A percentile compares a stretch with the other conserved stretches of the same genome.
phyloP scores from a whole-genome alignment of 768 basidiomycete genomes.

The Porphyrellus cyaneotinctus region DNA sequence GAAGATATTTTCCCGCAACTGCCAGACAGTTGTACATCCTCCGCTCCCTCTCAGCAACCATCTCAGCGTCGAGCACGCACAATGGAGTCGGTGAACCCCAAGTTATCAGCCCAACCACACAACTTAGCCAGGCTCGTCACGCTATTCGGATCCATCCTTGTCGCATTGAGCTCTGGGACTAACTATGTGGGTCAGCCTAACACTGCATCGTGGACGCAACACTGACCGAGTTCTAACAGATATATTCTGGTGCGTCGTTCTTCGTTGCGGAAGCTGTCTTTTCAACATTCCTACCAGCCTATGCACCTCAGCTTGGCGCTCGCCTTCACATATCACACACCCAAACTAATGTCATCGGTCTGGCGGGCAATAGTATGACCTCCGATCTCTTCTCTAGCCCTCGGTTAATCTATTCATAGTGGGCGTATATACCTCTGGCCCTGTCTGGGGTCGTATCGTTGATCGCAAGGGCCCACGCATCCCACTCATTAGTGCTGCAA shows the following conservation, averaged over 20 bases:
- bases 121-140: slow-evolving; percentile 40
- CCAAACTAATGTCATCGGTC: slow-evolving; percentile 73
- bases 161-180: slow-evolving; percentile 63
- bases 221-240: slow-evolving; percentile 10
- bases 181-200: slow-evolving; percentile 56
- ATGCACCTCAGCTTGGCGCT: slow-evolving; percentile 82
- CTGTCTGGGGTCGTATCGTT: slow-evolving; percentile 75
- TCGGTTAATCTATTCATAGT: slow-evolving; percentile 36
- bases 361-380: slow-evolving; percentile 69
- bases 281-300: slow-evolving; percentile 44
- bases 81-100: slow-evolving; percentile 8
- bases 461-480: slow-evolving; percentile 71
- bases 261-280: not conserved
- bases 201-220: not conserved
- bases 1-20: too few relatives aligned
- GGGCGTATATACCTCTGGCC: slow-evolving; percentile 74
- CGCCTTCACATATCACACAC: slow-evolving; percentile 75
- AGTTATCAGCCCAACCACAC: slow-evolving; percentile 22
- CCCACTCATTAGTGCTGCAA: slow-evolving; percentile 54
- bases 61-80: not conserved
- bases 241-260: slow-evolving; percentile 28
- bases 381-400: not conserved
- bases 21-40: too few relatives aligned
- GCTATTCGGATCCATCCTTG: slow-evolving; percentile 53
- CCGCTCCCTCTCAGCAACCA: not conserved